A percentile compares a stretch with the other conserved stretches of the same genome.
Evolutionary conservation across 2,329 filamentous ascomycete species (phyloP).

Genomic region (Hypoxylon sp.): DNA sequence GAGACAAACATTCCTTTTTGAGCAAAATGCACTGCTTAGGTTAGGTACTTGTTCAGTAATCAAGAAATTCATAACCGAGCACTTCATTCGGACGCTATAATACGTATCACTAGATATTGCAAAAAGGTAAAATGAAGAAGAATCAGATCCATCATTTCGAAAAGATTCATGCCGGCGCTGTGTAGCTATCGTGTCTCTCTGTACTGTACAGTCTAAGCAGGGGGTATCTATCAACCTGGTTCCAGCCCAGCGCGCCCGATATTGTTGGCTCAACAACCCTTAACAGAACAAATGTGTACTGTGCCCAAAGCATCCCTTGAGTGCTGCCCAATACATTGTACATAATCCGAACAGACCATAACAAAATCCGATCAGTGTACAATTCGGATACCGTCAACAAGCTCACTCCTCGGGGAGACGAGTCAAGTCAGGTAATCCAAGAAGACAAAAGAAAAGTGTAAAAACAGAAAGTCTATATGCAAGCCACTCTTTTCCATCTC

Average conservation of each 20-base stretch:
- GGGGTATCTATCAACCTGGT: slow-evolving; percentile 50
- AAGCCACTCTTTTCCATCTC: slow-evolving; percentile 45
- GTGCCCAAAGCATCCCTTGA: slow-evolving; percentile 36
- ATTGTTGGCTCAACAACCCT: slow-evolving; percentile 44
- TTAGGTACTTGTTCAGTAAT: slow-evolving; percentile 19
- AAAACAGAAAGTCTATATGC: slow-evolving; percentile 48
- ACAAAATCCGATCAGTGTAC: slow-evolving; percentile 44
- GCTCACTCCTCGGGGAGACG: slow-evolving; percentile 43
- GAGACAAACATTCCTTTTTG: slow-evolving; percentile 1
- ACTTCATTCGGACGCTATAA: too few relatives aligned
- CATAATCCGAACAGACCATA: slow-evolving; percentile 36
- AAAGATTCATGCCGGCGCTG: slow-evolving; percentile 44
- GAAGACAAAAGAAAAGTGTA: slow-evolving; percentile 39
- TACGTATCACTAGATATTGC: too few relatives aligned
- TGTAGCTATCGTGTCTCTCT: slow-evolving; percentile 46
- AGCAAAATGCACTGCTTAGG: too few relatives aligned
- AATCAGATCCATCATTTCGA: slow-evolving; percentile 43
- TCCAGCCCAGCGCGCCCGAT: slow-evolving; percentile 46
- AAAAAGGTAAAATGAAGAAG: too few relatives aligned
- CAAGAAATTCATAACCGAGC: neutral
- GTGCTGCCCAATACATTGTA: slow-evolving; percentile 40
- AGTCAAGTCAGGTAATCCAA: slow-evolving; percentile 24
- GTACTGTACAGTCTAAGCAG: slow-evolving; percentile 50
- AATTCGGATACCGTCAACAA: too few relatives aligned
- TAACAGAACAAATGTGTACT: slow-evolving; percentile 39